Percentiles rank a stretch among this genome's conserved stretches.
Conservation (phyloP, 345 rosid genomes). For the Zanthoxylum bungeanum region DNA sequence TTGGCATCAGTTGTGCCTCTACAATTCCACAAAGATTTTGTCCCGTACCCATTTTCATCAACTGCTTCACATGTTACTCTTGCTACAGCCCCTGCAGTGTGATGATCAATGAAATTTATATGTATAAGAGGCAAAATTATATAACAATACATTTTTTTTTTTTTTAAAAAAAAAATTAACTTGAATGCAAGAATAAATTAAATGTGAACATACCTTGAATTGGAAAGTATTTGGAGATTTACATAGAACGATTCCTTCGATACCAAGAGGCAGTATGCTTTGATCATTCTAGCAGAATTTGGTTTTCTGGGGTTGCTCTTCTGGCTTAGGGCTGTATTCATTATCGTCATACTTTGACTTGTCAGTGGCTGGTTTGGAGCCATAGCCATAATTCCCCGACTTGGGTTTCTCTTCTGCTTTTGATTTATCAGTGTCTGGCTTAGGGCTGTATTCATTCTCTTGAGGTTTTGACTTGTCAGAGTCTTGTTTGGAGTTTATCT, state of each 20-base stretch:
- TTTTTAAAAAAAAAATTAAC: too few relatives aligned
- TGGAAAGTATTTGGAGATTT: slow-evolving; percentile 22
- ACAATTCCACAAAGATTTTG: slow-evolving; percentile 26
- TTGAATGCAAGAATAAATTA: background rate
- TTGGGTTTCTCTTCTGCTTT: background rate
- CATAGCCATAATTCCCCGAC: background rate
- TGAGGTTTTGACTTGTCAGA: slow-evolving; percentile 1
- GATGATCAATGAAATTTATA: background rate
- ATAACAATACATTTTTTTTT: too few relatives aligned
- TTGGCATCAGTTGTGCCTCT: slow-evolving; percentile 28
- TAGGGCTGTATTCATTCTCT: background rate
- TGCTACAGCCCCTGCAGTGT: slow-evolving; percentile 34
- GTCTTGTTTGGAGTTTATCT: background rate
- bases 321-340: background rate
- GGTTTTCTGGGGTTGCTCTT: background rate
- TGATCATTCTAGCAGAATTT: background rate
- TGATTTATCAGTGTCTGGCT: background rate
- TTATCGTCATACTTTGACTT: background rate
- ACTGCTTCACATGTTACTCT: slow-evolving; percentile 35
- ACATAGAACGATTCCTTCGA: slow-evolving; percentile 34
- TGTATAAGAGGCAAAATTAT: background rate
- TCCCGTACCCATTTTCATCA: slow-evolving; percentile 32
- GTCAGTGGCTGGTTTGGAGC: background rate
- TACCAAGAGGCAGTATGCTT: slow-evolving; percentile 16
- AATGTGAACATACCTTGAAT: slow-evolving; percentile 20